These are phyloP conservation scores for Aciculosporium take DNA, from an alignment of 2,329 filamentous ascomycete species.

Conservation along the genomic window DNA sequence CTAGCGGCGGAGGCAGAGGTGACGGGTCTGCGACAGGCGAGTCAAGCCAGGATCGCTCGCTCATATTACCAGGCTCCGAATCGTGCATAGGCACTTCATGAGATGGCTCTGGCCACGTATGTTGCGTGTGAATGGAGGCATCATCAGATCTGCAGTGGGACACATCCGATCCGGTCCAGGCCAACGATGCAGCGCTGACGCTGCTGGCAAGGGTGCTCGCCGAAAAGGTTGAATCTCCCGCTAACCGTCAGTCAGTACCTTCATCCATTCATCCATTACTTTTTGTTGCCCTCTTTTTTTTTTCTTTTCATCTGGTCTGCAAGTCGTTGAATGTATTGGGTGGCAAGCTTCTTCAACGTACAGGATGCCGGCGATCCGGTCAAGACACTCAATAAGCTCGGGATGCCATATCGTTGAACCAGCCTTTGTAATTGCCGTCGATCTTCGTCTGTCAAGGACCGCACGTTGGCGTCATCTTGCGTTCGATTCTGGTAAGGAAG, in stretches of 20 bases:
- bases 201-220: constrained; percentile 26
- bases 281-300: too few relatives aligned
- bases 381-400: constrained; percentile 23
- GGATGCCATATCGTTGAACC: constrained; percentile 24
- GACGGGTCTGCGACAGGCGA: constrained; percentile 24
- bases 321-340: too few relatives aligned
- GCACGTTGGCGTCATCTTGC: constrained; percentile 21
- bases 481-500: constrained; percentile 16
- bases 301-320: too few relatives aligned
- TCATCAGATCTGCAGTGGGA: constrained; percentile 25
- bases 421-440: constrained; percentile 23
- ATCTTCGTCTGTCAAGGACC: constrained; percentile 24
- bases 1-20: constrained; percentile 16
- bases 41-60: constrained; percentile 25
- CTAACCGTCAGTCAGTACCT: constrained; percentile 14
- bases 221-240: constrained; percentile 26
- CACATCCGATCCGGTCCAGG: constrained; percentile 27
- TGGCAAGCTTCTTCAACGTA: constrained; percentile 15
- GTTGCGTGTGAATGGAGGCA: constrained; percentile 25
- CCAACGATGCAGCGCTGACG: constrained; percentile 25
- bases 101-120: constrained; percentile 22
- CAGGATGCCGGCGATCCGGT: constrained; percentile 22
- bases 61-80: constrained; percentile 19
- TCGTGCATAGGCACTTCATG: constrained; percentile 22
- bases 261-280: too few relatives aligned